Conservation (phyloP, 176 grass and related monocot genomes). For the Oryza glaberrima region DNA sequence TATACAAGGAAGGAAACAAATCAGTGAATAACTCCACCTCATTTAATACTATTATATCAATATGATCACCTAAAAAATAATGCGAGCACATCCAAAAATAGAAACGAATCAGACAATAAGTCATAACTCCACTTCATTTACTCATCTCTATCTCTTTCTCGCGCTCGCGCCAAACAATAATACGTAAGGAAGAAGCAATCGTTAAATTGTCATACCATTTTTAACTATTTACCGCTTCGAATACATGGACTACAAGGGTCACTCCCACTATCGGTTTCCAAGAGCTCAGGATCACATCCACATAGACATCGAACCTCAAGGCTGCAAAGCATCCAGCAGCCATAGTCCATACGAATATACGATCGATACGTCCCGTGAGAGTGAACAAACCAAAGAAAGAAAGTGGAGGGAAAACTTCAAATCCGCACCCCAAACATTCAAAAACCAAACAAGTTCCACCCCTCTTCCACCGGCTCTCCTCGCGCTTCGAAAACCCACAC, state of each 20-base stretch:
- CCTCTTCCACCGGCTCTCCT: neutral
- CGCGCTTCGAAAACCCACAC: neutral
- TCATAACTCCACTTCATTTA: too few relatives aligned
- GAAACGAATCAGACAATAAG: neutral
- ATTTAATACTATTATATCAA: neutral
- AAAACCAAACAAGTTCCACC: neutral
- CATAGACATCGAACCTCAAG: too few relatives aligned
- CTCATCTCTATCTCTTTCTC: neutral
- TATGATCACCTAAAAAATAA: neutral
- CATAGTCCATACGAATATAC: too few relatives aligned
- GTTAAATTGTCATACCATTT: neutral
- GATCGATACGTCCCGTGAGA: neutral
- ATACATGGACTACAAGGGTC: neutral
- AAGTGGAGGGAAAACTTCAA: neutral
- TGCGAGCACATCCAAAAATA: neutral
- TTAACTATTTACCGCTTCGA: neutral
- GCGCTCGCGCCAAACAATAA: accelerated
- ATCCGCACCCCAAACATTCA: neutral
- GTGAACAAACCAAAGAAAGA: neutral
- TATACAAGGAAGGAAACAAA: too few relatives aligned
- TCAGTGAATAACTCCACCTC: too few relatives aligned
- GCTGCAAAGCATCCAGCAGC: neutral
- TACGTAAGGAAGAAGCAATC: neutral
- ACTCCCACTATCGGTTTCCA: neutral
- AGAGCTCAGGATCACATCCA: neutral